A percentile compares a stretch with the other conserved stretches of the same genome.
Conservation (phyloP, 345 rosid genomes). For the Camelina neglecta region DNA sequence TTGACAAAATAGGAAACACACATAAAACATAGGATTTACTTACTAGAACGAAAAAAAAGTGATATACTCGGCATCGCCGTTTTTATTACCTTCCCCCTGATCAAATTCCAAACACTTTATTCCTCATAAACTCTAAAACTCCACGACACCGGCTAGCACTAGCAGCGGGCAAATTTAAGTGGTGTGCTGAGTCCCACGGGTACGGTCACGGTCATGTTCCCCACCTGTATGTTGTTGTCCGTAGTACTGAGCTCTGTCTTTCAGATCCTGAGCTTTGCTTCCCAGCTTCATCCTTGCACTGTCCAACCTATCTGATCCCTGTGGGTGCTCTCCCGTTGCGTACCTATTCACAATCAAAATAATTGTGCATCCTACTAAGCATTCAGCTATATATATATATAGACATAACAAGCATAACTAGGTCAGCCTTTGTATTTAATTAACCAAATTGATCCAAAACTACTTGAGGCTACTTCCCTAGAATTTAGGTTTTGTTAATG, state of each 20-base stretch:
- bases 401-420: background rate
- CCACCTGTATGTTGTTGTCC: constrained; percentile 56
- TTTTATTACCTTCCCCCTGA: constrained; percentile 35
- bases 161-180: constrained; percentile 4
- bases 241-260: constrained; percentile 69
- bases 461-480: too few species aligned
- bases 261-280: constrained; percentile 72
- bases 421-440: background rate
- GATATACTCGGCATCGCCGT: background rate
- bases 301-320: constrained; percentile 69
- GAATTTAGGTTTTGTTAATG: background rate
- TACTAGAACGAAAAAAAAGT: background rate
- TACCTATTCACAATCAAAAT: constrained; percentile 49
- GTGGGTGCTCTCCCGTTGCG: constrained; percentile 73
- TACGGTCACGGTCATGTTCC: constrained; percentile 44
- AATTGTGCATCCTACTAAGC: background rate
- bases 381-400: background rate
- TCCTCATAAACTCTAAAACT: constrained; percentile 24
- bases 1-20: constrained; percentile 24
- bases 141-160: constrained; percentile 1
- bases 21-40: background rate
- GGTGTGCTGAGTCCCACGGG: constrained; percentile 37
- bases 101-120: constrained; percentile 43
- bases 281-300: constrained; percentile 70
- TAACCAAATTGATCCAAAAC: background rate